Evolutionary conservation across 225 moss, liverwort and hornwort species (phyloP).

Genomic region (Marchantia polymorpha): DNA sequence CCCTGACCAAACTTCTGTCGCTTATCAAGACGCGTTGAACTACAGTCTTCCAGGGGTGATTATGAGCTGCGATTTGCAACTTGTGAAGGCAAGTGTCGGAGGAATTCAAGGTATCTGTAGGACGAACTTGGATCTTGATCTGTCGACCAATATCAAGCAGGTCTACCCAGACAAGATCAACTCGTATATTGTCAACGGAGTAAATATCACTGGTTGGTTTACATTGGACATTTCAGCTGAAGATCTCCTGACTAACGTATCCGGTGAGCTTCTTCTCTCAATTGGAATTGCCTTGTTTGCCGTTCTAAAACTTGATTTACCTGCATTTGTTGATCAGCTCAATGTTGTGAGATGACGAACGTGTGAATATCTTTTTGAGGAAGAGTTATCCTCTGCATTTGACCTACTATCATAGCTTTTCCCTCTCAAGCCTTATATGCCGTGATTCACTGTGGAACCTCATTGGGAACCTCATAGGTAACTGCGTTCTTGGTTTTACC

Average conservation of each 20-base stretch:
- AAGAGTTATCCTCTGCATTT: no score
- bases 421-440: no score
- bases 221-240: constrained; percentile 26
- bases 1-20: constrained; percentile 57
- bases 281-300: not conserved
- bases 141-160: constrained; percentile 29
- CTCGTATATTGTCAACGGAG: constrained; percentile 54
- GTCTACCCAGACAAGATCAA: constrained; percentile 34
- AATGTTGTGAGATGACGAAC: no score
- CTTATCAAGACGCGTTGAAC: constrained; percentile 49
- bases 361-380: no score
- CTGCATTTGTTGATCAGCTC: no score
- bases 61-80: constrained; percentile 74
- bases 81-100: constrained; percentile 46
- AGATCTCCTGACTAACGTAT: not conserved
- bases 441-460: no score
- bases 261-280: not conserved
- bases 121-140: constrained; percentile 52
- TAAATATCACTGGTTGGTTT: constrained; percentile 43
- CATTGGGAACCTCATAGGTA: no score
- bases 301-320: no score
- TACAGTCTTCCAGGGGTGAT: constrained; percentile 47
- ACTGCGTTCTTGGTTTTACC: no score
- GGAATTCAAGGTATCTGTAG: constrained; percentile 62
- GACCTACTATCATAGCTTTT: no score